A percentile compares a stretch with the other conserved stretches of the same genome.
Evolutionary conservation across 2,329 filamentous ascomycete species (phyloP).

Genomic region (Sordariomycetes sp.): DNA sequence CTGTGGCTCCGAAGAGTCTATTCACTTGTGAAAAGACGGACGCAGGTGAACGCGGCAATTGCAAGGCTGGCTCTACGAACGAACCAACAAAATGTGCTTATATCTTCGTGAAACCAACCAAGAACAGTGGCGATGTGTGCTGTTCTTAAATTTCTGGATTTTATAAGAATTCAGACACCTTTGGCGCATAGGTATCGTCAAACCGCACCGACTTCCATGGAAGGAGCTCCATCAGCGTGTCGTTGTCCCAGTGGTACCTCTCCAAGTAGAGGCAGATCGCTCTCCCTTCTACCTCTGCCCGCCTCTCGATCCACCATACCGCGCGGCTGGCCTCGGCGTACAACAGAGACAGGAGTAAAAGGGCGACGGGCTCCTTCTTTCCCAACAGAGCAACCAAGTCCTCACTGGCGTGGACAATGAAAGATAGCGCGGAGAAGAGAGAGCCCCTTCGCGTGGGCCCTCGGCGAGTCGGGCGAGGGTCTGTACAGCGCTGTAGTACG

Average conservation of each 20-base stretch:
- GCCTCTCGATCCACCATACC: neutral
- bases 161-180: too few relatives aligned
- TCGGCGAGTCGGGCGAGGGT: neutral
- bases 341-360: neutral
- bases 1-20: too few relatives aligned
- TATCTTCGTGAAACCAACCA: too few relatives aligned
- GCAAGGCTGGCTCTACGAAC: too few relatives aligned
- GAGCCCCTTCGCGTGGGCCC: neutral
- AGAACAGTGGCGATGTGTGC: too few relatives aligned
- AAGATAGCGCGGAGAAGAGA: neutral
- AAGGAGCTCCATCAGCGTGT: neutral
- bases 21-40: too few relatives aligned
- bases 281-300: neutral
- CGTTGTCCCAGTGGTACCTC: neutral
- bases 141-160: too few relatives aligned
- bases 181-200: too few relatives aligned
- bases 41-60: too few relatives aligned
- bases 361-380: neutral
- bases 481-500: neutral
- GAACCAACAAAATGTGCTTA: too few relatives aligned
- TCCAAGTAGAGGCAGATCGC: neutral
- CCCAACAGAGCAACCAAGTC: neutral
- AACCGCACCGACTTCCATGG: neutral
- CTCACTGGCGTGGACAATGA: neutral
- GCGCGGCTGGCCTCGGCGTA: neutral